Evolutionary conservation across 1,284 basidiomycete species (phyloP), one percentile per base, ranked within the genome.

Genomic region (Malassezia slooffiae): DNA sequence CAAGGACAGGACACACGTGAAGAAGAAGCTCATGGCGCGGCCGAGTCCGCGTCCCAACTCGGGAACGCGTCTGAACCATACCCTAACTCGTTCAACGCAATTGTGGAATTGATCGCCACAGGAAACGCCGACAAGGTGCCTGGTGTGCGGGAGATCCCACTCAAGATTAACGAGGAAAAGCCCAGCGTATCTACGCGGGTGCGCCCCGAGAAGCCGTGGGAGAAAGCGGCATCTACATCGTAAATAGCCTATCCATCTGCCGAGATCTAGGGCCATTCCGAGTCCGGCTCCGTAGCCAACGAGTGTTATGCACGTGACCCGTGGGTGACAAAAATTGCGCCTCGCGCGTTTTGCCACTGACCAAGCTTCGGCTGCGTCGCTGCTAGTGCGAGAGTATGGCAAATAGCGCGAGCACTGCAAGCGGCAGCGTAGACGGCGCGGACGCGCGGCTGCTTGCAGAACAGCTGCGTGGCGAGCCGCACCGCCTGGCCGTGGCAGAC

Each of bases 91-190:
- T 69, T 69, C 36, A 57, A 64, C 28, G 54, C 55, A 2, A 63
- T 69, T 17, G 64, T 63, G 5, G 66, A 69, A 41, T 52, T 69
- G 24, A 67, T 69, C 41, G 52, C 64, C 10, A 66, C 57, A 1
- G 66, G 66, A 9, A 56, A 56, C 26, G 59, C 60, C 3, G 64
- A 67, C 38, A 49, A 60, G 46, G 66, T 69, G 17, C 55, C 62
- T 0, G 62, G 62, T 5, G 60, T 67, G 13, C 37, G 57, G 6
- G 58, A 65, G 16, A 67, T 67, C 8, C 63, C 66, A 1, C 52
- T 67, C 35, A 52, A 57, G 52, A 67, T 67, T 52, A 65, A 67
- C 45, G 48, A 60, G 16, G 43, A 46, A 13, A 27, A 34, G 15
- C 63, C 63, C 0, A 61, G 59, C 28, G 41, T 49, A 17, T 43